These are phyloP conservation scores for Auxenochlorella protothecoides DNA, from an alignment of 139 green algal genomes.

Conservation along the genomic window DNA sequence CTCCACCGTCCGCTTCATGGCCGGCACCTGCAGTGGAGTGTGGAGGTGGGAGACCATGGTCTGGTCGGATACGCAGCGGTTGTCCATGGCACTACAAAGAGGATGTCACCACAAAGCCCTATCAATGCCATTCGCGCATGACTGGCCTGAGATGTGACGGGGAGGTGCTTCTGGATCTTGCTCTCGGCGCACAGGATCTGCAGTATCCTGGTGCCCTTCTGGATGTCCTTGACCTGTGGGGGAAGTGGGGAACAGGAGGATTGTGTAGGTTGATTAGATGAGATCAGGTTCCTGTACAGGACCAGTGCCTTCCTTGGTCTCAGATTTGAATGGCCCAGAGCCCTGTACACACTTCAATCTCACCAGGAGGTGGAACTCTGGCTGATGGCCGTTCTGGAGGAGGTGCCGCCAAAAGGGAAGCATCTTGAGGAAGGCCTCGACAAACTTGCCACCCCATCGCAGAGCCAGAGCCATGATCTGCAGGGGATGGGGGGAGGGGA, in stretches of 20 bases:
- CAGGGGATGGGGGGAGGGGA: neutral
- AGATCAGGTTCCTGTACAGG: neutral
- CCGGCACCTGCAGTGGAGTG: slow-evolving; percentile 5
- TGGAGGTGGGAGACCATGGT: neutral
- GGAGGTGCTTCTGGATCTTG: slow-evolving; percentile 14
- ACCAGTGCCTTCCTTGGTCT: neutral
- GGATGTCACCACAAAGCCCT: no score
- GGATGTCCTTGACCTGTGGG: slow-evolving; percentile 22
- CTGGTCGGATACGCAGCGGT: neutral
- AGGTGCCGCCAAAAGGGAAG: slow-evolving; percentile 14
- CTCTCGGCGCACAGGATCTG: slow-evolving; percentile 28
- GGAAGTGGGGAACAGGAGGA: neutral
- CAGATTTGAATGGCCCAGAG: neutral
- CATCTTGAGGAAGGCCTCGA: slow-evolving; percentile 9
- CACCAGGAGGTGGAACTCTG: slow-evolving; percentile 2
- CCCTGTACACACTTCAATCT: neutral
- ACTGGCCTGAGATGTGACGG: slow-evolving; percentile 3
- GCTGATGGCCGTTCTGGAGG: slow-evolving; percentile 1
- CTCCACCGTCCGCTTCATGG: slow-evolving; percentile 20
- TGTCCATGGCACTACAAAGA: no score
- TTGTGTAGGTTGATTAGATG: no score
- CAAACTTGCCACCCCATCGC: slow-evolving; percentile 14
- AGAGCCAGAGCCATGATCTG: neutral
- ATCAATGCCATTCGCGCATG: neutral
- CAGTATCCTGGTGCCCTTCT: slow-evolving; percentile 25